A percentile compares a stretch with the other conserved stretches of the same genome.
phyloP scores from a whole-genome alignment of 208 protist species.

The Porcisia deanei region DNA sequence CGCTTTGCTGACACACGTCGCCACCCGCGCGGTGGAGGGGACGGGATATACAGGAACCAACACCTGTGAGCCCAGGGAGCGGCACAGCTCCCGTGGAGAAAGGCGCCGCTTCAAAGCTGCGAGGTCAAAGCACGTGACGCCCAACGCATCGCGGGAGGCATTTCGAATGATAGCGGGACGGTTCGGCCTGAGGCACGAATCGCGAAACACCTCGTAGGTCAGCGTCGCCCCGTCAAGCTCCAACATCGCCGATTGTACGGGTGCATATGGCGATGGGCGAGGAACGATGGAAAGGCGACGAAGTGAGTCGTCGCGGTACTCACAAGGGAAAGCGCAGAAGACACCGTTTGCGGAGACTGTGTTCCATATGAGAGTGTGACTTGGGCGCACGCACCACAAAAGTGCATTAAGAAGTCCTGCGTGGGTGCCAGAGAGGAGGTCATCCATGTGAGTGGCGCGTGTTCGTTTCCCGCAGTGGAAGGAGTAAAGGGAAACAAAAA shows the following conservation, averaged over 20 bases:
- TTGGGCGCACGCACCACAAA: background rate
- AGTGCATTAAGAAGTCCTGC: background rate
- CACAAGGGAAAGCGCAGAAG: background rate
- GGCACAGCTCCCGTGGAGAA: constrained; percentile 26
- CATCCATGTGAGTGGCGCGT: too few species aligned
- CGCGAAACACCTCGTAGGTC: constrained; percentile 64
- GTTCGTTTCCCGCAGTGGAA: background rate
- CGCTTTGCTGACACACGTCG: background rate
- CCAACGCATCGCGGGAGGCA: constrained; percentile 2
- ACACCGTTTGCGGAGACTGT: background rate
- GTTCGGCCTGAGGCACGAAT: constrained; percentile 64
- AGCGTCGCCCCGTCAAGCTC: constrained; percentile 61
- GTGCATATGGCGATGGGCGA: background rate
- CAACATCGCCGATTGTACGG: constrained; percentile 32
- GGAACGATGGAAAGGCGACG: background rate
- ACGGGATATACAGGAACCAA: constrained; percentile 53
- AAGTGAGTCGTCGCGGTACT: background rate
- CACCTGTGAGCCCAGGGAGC: constrained; percentile 34
- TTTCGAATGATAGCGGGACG: constrained; percentile 74
- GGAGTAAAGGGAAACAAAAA: background rate
- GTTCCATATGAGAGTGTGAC: background rate
- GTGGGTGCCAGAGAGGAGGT: background rate
- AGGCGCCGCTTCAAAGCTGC: constrained; percentile 25
- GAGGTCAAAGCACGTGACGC: constrained; percentile 30
- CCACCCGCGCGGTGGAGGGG: background rate